phyloP scores from a whole-genome alignment of 2,329 filamentous ascomycete species.

The Sporothrix phasma region DNA sequence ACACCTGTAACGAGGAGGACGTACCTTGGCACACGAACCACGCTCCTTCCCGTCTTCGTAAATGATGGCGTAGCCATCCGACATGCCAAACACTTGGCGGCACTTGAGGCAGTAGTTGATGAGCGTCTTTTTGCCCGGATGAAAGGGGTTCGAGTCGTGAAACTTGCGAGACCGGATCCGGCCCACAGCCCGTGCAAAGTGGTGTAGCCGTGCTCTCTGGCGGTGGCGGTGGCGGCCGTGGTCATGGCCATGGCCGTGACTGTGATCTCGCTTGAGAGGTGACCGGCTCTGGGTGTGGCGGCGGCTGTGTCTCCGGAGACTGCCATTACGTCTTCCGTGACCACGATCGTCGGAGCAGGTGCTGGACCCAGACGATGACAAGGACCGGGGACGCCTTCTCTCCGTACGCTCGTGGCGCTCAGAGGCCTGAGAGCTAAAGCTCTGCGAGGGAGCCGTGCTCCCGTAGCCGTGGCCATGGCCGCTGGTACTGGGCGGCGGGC shows the following conservation, averaged over 20 bases:
- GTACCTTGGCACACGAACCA: not conserved
- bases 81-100: conserved; percentile 13
- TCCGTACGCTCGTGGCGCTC: not conserved
- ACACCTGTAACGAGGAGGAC: not conserved
- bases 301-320: not conserved
- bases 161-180: conserved; percentile 32
- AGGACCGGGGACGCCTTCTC: not conserved
- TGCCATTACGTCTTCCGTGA: not conserved
- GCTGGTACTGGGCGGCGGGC: not conserved
- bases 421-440: not conserved
- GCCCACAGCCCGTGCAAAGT: conserved; percentile 35
- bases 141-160: conserved; percentile 28
- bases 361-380: not conserved
- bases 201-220: conserved; percentile 23
- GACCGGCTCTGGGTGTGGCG: not conserved
- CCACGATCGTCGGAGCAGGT: not conserved
- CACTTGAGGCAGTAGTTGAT: conserved; percentile 30
- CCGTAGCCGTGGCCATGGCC: too few relatives aligned
- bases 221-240: not conserved
- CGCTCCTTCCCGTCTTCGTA: not conserved
- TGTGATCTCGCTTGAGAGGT: not conserved
- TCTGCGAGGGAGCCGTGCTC: not conserved
- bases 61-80: not conserved
- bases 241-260: too few relatives aligned
- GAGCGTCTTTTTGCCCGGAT: conserved; percentile 25